phyloP scores from a whole-genome alignment of 371 early-diverging fungal species.

The Mortierella sp. region DNA sequence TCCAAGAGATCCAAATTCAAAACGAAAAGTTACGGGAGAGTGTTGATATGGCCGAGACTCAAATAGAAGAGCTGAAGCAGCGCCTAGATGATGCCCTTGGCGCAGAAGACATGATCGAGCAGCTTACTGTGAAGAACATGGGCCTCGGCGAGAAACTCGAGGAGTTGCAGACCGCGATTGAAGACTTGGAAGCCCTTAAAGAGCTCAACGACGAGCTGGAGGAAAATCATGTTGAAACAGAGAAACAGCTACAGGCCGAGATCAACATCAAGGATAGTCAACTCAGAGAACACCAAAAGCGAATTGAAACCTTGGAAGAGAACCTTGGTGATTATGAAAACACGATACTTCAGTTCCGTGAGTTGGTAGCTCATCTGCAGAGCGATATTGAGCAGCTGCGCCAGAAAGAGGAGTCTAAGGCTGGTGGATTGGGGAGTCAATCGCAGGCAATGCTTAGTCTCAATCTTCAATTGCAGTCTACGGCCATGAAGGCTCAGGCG shows the following conservation, averaged over 20 bases:
- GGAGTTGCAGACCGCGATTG: conserved; percentile 80
- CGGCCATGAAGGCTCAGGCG: conserved; percentile 87
- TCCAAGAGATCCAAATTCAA: conserved; percentile 72
- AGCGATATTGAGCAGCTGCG: conserved; percentile 78
- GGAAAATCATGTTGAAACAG: conserved; percentile 89
- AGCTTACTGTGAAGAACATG: conserved; percentile 84
- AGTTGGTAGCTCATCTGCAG: conserved; percentile 83
- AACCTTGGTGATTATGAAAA: conserved; percentile 87
- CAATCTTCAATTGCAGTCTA: conserved; percentile 83
- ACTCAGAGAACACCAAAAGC: conserved; percentile 71
- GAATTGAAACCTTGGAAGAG: conserved; percentile 80
- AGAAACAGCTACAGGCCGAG: conserved; percentile 87
- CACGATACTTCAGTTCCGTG: conserved; percentile 89
- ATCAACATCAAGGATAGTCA: conserved; percentile 82
- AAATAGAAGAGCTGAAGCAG: conserved; percentile 86
- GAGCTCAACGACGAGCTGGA: conserved; percentile 94
- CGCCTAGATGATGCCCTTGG: conserved; percentile 86
- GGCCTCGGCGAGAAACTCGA: conserved; percentile 80
- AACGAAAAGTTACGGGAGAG: conserved; percentile 69
- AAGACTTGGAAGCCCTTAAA: conserved; percentile 91
- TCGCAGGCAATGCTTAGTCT: conserved; percentile 90
- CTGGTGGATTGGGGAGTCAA: conserved; percentile 69
- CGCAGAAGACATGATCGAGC: conserved; percentile 86
- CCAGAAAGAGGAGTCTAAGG: conserved; percentile 69
- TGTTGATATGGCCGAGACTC: conserved; percentile 69